A percentile compares a stretch with the other conserved stretches of the same genome.
Conservation (phyloP, 495 filamentous ascomycete genomes). For the Friedmanniomyces endolithicus region DNA sequence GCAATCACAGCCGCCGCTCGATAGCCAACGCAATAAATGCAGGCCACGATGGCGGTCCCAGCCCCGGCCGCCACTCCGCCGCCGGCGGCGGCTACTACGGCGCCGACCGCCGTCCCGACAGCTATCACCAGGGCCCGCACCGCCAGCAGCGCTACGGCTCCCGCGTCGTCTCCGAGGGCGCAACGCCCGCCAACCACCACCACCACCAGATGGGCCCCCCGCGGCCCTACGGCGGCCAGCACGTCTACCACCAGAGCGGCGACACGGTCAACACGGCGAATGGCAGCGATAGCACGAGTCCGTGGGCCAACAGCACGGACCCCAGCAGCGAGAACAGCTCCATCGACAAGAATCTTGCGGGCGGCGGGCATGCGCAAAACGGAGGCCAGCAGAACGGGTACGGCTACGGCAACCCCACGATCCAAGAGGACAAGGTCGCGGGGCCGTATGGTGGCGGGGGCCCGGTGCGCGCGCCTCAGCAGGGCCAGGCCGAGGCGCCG, state of each 20-base stretch:
- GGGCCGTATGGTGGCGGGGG: conserved; percentile 16
- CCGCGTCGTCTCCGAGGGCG: conserved; percentile 21
- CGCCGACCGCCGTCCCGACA: conserved; percentile 23
- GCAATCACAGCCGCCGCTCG: conserved; percentile 1
- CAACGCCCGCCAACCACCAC: too few relatives aligned
- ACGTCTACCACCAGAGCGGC: conserved; percentile 62
- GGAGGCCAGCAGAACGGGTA: conserved; percentile 35
- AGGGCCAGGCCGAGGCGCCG: too few relatives aligned
- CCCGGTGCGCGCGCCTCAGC: neutral
- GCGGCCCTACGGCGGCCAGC: conserved; percentile 49
- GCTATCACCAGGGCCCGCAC: conserved; percentile 16
- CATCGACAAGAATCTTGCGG: conserved; percentile 39
- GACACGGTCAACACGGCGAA: conserved; percentile 70
- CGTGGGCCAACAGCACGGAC: conserved; percentile 69
- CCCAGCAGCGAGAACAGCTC: conserved; percentile 88
- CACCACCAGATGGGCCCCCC: too few relatives aligned
- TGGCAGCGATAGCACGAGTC: conserved; percentile 54
- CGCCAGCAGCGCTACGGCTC: conserved; percentile 8
- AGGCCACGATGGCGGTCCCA: conserved; percentile 20
- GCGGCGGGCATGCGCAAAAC: too few relatives aligned
- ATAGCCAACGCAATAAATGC: conserved; percentile 2
- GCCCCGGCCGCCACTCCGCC: conserved; percentile 8
- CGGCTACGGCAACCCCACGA: conserved; percentile 37
- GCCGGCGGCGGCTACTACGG: conserved; percentile 24
- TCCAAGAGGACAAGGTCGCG: conserved; percentile 30